Conservation (phyloP, 306 rosid genomes). For the Purshia tridentata region DNA sequence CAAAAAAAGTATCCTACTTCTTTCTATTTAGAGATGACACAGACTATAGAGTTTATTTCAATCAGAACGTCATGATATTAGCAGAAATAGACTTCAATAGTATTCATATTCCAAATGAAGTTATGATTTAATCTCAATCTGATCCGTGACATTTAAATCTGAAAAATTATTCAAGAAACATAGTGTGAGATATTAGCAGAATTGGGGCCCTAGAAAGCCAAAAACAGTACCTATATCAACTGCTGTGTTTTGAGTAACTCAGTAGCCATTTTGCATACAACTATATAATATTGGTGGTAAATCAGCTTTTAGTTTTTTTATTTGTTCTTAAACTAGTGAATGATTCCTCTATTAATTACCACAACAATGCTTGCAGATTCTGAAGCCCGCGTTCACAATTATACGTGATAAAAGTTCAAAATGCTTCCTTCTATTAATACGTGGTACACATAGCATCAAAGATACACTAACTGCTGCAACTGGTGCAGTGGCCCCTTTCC, state of each 20-base stretch:
- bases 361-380: slow-evolving; percentile 54
- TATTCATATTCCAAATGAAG: no score
- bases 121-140: no score
- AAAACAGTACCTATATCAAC: not conserved
- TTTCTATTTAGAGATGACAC: no score
- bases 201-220: no score
- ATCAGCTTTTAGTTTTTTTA: slow-evolving; percentile 5
- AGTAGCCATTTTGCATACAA: not conserved
- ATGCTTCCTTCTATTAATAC: slow-evolving; percentile 90
- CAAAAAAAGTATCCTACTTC: no score
- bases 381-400: slow-evolving; percentile 95
- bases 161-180: no score
- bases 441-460: slow-evolving; percentile 98
- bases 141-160: no score
- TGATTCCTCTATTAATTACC: slow-evolving; percentile 30
- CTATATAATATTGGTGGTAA: not conserved
- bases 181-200: no score
- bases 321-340: not conserved
- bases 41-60: no score
- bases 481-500: slow-evolving; percentile 95
- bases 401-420: slow-evolving; percentile 63
- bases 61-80: no score
- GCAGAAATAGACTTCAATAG: no score
- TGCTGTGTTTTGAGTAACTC: not conserved
- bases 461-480: slow-evolving; percentile 97